Base-by-base conservation (phyloP, 2,329 filamentous ascomycete species). In the Colletotrichum orchidophilum region DNA sequence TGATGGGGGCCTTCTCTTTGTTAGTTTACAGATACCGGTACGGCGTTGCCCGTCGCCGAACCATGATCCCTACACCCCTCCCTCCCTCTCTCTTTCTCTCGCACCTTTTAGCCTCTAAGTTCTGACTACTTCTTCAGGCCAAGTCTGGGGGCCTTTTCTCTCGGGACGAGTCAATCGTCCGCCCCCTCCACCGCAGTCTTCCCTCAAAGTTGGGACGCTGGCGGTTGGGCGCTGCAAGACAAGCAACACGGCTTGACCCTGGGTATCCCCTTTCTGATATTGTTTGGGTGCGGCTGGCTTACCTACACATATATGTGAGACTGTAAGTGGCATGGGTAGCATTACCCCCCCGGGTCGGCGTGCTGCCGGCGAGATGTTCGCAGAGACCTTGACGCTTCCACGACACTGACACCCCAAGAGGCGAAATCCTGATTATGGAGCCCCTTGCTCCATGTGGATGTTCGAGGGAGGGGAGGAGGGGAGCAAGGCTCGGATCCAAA, bases 351-450 rank as follows among this genome's bases (percentile, higher is more conserved):
- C 61, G 63, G 62, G 35, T 61, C 63, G 50, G 63, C 62, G 55
- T 66, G 63, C 50, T 70, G 62, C 67, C 67, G 62, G 62, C 54
- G 49, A 61, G 62, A 66, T 54, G 62, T 66, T 60, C 66, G 60
- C 65, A 62, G 66, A 35, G 55, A 46, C 15, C 35, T n/a, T n/a
- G 55, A 42, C 31, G 18, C 24, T 46, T 27, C 24, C 54, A 35
- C 54, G 33, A n/a, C 8, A 33, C 33, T n/a, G 54, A 33, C n/a
- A n/a, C 26, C n/a, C 7, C 7, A 31, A 6, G 7, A 31, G 39
- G 27, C 39, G 39, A 33, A 24, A 3, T 39, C n/a, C 15, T 46
- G 18, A 26, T 31, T 31, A 27, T 9, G 21, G 58, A n/a, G 26
- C 3, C n/a, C n/a, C n/a, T n/a, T n/a, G n/a, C n/a, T n/a, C n/a